Percentiles rank a stretch among this genome's conserved stretches.
These are phyloP conservation scores for Hyphopichia khmerensis DNA, from an alignment of 1,139 yeast genomes.

Conservation along the genomic window DNA sequence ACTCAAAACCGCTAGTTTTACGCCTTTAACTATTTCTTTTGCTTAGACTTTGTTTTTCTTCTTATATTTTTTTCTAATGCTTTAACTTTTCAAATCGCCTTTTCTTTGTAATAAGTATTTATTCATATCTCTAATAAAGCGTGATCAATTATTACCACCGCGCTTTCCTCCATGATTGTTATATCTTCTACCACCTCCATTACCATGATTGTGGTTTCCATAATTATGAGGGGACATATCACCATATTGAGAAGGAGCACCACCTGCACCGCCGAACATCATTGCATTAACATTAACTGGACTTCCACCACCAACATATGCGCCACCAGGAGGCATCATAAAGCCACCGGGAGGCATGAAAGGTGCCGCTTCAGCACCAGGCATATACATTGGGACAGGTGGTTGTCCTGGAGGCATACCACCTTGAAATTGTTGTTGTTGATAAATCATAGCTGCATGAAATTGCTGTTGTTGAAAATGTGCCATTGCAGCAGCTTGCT, in stretches of 20 bases:
- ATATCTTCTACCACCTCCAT: conserved; percentile 12
- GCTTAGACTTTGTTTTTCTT: not conserved
- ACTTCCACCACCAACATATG: conserved; percentile 25
- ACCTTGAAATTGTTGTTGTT: conserved; percentile 30
- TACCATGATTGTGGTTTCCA: conserved; percentile 10
- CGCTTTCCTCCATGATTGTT: conserved; percentile 12
- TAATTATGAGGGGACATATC: conserved; percentile 5
- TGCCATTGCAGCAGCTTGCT: conserved; percentile 30
- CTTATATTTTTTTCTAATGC: not conserved
- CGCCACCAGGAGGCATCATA: conserved; percentile 31
- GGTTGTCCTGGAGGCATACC: conserved; percentile 37
- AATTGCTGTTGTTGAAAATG: conserved; percentile 38
- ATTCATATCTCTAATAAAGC: not conserved
- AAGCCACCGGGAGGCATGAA: conserved; percentile 41
- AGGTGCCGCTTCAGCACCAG: conserved; percentile 29
- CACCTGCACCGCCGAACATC: conserved; percentile 14
- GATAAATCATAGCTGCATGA: conserved; percentile 40
- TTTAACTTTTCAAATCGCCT: not conserved
- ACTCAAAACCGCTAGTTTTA: too few relatives aligned
- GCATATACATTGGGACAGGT: conserved; percentile 29
- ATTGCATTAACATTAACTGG: conserved; percentile 28
- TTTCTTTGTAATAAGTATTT: not conserved
- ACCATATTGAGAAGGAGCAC: conserved; percentile 4
- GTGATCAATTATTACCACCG: conserved; percentile 9
- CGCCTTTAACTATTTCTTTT: not conserved